These are phyloP conservation scores for Xylaria palmicola DNA, from an alignment of 495 filamentous ascomycete species.

Conservation along the genomic window DNA sequence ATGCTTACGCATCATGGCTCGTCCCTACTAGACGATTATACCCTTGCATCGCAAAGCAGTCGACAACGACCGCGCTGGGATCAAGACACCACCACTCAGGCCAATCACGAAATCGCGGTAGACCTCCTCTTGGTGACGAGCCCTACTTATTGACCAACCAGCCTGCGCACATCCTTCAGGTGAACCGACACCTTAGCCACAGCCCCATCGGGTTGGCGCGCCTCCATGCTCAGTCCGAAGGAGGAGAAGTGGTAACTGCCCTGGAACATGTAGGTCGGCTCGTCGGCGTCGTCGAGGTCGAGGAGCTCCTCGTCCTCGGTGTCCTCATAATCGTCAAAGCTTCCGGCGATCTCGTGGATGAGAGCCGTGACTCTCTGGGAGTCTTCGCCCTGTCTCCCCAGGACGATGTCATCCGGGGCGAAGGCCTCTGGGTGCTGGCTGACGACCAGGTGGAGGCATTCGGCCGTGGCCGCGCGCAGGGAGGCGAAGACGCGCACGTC, in stretches of 20 bases:
- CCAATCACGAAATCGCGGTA: no score
- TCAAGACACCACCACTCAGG: no score
- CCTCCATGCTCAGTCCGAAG: slow-evolving; percentile 4
- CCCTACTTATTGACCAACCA: no score
- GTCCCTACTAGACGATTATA: no score
- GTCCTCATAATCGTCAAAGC: neutral
- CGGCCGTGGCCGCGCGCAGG: neutral
- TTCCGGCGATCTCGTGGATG: neutral
- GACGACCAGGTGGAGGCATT: neutral
- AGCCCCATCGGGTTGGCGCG: neutral
- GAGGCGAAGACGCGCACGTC: neutral
- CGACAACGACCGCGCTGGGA: no score
- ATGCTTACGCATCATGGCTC: no score
- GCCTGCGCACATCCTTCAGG: neutral
- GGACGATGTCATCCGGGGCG: neutral
- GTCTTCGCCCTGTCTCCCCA: neutral
- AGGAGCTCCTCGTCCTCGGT: neutral
- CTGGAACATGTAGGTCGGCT: neutral
- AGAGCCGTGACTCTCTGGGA: neutral
- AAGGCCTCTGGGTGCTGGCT: slow-evolving; percentile 6
- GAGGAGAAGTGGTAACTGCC: neutral
- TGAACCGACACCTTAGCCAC: slow-evolving; percentile 2
- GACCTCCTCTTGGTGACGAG: no score
- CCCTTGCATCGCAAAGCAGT: no score
- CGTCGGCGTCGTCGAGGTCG: neutral